phyloP scores from a whole-genome alignment of 1,284 basidiomycete species.

The Anthracocystis setariae region DNA sequence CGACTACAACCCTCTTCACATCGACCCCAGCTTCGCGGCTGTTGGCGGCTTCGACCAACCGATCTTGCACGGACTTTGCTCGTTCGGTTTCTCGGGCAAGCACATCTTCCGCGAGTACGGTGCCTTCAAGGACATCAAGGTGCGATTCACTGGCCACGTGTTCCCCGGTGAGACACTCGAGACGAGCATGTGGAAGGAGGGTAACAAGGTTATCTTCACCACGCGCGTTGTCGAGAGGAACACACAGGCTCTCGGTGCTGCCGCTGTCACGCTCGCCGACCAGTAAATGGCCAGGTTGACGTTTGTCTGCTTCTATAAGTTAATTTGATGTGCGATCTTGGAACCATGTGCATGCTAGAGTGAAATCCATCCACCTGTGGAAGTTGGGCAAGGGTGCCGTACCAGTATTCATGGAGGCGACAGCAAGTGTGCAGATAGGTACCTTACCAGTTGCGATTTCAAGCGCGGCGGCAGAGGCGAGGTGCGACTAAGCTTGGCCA shows the following conservation, averaged over 20 bases:
- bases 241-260: conserved; percentile 76
- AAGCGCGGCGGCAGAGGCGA: too few relatives aligned
- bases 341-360: too few relatives aligned
- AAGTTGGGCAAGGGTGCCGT: too few relatives aligned
- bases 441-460: too few relatives aligned
- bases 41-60: conserved; percentile 95
- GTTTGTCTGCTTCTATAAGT: background rate
- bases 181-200: conserved; percentile 92
- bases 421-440: too few relatives aligned
- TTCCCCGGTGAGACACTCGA: conserved; percentile 87
- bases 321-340: background rate
- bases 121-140: conserved; percentile 91
- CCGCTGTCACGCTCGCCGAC: conserved; percentile 76
- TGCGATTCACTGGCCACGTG: conserved; percentile 88
- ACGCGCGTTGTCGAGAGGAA: conserved; percentile 80
- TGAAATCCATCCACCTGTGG: too few relatives aligned
- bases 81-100: conserved; percentile 93
- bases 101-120: conserved; percentile 89
- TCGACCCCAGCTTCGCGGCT: conserved; percentile 90
- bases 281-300: conserved; percentile 8
- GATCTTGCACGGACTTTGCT: conserved; percentile 80
- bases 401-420: too few relatives aligned
- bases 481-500: too few relatives aligned
- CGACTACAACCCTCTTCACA: conserved; percentile 85
- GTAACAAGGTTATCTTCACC: conserved; percentile 90